Evolutionary conservation across 2,329 filamentous ascomycete genomes (phyloP).

Genomic region (Fusarium sp.): DNA sequence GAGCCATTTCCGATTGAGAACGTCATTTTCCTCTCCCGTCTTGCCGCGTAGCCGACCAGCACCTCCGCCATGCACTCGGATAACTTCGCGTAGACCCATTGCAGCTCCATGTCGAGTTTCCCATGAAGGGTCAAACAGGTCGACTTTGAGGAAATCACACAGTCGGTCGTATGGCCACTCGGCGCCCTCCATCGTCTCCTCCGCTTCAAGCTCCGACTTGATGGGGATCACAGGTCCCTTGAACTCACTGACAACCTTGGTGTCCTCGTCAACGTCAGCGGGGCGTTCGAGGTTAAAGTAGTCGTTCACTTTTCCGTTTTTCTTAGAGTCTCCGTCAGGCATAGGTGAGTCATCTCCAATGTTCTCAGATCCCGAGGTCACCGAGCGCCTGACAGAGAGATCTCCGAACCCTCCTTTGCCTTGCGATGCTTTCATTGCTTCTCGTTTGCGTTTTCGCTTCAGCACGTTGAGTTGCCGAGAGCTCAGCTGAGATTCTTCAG

Average conservation of each 20-base stretch:
- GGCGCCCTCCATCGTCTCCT: slow-evolving; percentile 80
- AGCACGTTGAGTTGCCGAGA: slow-evolving; percentile 94
- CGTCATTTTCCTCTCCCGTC: slow-evolving; percentile 80
- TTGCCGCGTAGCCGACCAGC: slow-evolving; percentile 84
- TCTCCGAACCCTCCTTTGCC: slow-evolving; percentile 94
- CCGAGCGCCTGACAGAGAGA: slow-evolving; percentile 77
- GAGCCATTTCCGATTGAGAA: slow-evolving; percentile 86
- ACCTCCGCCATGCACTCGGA: slow-evolving; percentile 91
- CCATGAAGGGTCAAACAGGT: slow-evolving; percentile 94
- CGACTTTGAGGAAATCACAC: slow-evolving; percentile 93
- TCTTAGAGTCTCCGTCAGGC: slow-evolving; percentile 67
- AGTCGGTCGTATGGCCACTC: slow-evolving; percentile 97
- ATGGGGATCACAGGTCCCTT: slow-evolving; percentile 87
- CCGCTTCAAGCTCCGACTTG: slow-evolving; percentile 87
- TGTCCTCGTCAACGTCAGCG: slow-evolving; percentile 85
- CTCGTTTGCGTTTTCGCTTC: slow-evolving; percentile 93
- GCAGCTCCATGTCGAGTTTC: slow-evolving; percentile 96
- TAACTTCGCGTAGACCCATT: slow-evolving; percentile 92
- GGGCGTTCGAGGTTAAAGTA: slow-evolving; percentile 92
- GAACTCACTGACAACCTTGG: slow-evolving; percentile 94
- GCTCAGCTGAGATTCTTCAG: slow-evolving; percentile 82
- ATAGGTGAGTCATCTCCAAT: slow-evolving; percentile 72
- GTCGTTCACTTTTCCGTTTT: slow-evolving; percentile 78
- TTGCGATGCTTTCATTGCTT: slow-evolving; percentile 86
- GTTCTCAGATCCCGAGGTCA: slow-evolving; percentile 73